phyloP scores from a whole-genome alignment of 352 stramenopile genomes.

The Globisporangium nunn region DNA sequence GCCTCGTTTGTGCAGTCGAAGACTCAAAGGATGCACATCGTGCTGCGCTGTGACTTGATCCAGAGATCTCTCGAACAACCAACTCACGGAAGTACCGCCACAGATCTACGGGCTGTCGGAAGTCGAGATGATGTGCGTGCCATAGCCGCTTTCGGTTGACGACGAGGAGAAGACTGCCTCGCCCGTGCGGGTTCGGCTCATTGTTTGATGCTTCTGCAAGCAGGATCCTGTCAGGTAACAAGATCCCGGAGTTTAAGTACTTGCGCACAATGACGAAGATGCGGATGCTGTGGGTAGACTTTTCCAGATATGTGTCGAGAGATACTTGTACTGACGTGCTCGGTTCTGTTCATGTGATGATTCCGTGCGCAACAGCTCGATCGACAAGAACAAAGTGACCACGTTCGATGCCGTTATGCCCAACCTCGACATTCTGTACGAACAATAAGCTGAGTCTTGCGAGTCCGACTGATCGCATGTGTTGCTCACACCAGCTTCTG shows the following conservation, averaged over 20 bases:
- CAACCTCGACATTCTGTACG: background rate
- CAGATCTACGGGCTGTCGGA: slow-evolving; percentile 26
- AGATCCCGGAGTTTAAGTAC: background rate
- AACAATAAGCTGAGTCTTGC: no score
- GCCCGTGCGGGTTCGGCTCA: background rate
- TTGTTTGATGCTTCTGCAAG: background rate
- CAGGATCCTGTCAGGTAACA: background rate
- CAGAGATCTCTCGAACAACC: slow-evolving; percentile 49
- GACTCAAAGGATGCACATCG: background rate
- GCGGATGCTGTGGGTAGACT: slow-evolving; percentile 28
- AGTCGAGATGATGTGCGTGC: background rate
- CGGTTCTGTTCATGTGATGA: background rate
- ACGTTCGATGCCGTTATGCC: background rate
- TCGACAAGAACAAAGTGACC: background rate
- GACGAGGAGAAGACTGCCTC: background rate
- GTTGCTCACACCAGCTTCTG: background rate
- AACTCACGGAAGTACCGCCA: slow-evolving; percentile 35
- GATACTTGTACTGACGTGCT: slow-evolving; percentile 3
- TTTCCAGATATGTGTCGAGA: background rate
- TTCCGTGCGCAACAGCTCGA: background rate
- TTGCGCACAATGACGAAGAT: slow-evolving; percentile 22
- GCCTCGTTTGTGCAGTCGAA: background rate
- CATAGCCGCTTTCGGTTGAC: background rate
- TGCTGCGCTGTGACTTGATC: background rate
- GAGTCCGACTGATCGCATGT: no score